Evolutionary conservation across 345 rosid genomes (phyloP), one percentile per base, ranked within the genome.

Genomic region (Linum trigynum): DNA sequence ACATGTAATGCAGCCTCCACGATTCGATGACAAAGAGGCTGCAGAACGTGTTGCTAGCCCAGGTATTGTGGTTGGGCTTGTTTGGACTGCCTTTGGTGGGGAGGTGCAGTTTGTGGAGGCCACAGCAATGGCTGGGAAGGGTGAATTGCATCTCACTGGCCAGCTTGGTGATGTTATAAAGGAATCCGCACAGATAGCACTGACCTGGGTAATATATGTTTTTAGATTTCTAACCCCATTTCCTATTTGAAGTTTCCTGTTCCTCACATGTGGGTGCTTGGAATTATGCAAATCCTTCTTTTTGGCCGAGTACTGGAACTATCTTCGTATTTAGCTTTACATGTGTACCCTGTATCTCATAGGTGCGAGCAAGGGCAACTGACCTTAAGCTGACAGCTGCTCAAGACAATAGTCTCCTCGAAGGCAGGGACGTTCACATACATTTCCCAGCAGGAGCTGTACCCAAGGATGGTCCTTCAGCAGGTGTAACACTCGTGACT

Each of bases 401-500:
- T 10, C 87, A 81, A 36, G 87, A 79, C 68, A 77, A 76, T 69
- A 87, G 77, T 83, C 81, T 90, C 62, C 91, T 94, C 59, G 85
- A 85, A 75, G 99, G 91, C 42, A 79, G 87, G 76, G 99, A 90
- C 80, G 65, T 94, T 72, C 99, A 94, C 78, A 85, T 94, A 77
- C 99, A 94, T 81, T 94, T 94, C 75, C 99, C 99, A 39, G 91
- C 97, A 39, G 99, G 99, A 69, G 97, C 99, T 32, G 87, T 88
- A 55, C 99, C 96, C 1, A 94, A 94, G 76, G 99, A 94, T 57
- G 99, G 99, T n/a, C 99, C 99, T 35, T 94, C 99, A 64, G 99
- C 99, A 11, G 99, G 99, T 55, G 90, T 94, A 77, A 94, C 99
- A 68, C 80, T 94, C 56, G 99, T 94, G 58, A 90, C 99, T 0